Evolutionary conservation across 257 asterid species (phyloP), one percentile per base, ranked within the genome.

Genomic region (Solanum acaule): DNA sequence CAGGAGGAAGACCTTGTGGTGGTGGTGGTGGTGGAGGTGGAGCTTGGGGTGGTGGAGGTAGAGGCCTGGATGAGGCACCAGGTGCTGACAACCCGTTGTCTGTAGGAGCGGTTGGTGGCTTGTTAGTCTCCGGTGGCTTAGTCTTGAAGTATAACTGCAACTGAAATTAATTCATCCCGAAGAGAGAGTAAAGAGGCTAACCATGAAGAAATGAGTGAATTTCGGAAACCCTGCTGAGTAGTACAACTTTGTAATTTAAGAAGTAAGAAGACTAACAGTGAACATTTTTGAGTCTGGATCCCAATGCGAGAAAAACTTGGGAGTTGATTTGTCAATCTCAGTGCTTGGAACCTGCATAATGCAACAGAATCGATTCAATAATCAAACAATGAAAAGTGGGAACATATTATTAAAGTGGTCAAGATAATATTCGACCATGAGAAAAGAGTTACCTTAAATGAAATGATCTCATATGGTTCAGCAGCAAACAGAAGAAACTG

Each of bases 211-310:
- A 44, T 9, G 0, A 46, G 85, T 27, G 10, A 27, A 3, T 27
- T 27, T 81, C 15, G 2, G 27, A 27, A 81, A 27, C 9, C 25
- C 40, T 81, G 11, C 2, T 46, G 27, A 9, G 67, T 9, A 27
- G 16, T 81, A 46, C 40, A 81, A 9, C 27, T 9, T 46, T 3
- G 85, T 81, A 81, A 16, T 27, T 79, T 16, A 44, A 42, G 10
- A 76, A 12, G 56, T 40, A 44, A 27, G 65, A 79, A 59, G 31
- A 86, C 94, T 14, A 89, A 96, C 98, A 89, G 98, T 96, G 89
- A 97, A 97, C 99, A 96, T 97, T 93, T 97, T 96, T 2, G 99
- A 93, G 91, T 97, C 99, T 52, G 98, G 98, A 92, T 95, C 99
- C 99, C 99, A 97, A 87, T 96, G 98, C 44, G 99, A 94, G 92